Evolutionary conservation across 108 stramenopile genomes (phyloP).

Genomic region (Fistulifera pelliculosa): DNA sequence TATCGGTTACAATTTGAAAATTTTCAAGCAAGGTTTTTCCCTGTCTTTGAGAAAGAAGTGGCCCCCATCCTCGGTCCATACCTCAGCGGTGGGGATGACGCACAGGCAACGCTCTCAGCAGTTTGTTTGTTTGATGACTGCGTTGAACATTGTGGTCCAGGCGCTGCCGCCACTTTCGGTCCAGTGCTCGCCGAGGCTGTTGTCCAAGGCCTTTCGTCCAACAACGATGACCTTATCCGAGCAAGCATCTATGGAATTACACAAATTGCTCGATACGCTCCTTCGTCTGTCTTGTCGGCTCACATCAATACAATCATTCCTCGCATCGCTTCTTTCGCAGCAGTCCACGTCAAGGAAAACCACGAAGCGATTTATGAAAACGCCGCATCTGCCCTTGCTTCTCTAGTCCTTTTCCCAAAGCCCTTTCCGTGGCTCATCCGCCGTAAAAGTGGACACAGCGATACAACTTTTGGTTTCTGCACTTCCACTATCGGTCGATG

Average conservation of each 20-base stretch:
- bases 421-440: conserved; percentile 28
- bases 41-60: conserved; percentile 45
- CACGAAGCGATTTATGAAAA: conserved; percentile 37
- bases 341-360: conserved; percentile 21
- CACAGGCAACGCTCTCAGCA: conserved; percentile 53
- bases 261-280: conserved; percentile 61
- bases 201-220: conserved; percentile 27
- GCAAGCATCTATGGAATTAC: conserved; percentile 68
- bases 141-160: conserved; percentile 64
- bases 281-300: conserved; percentile 19
- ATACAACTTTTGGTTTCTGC: conserved; percentile 33
- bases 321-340: conserved; percentile 16
- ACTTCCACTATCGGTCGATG: conserved; percentile 62
- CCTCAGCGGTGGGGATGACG: conserved; percentile 27
- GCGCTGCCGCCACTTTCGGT: conserved; percentile 42
- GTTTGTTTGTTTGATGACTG: conserved; percentile 76
- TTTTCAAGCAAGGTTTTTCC: conserved; percentile 39
- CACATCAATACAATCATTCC: conserved; percentile 22
- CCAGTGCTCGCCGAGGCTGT: conserved; percentile 35
- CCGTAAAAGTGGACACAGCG: conserved; percentile 22
- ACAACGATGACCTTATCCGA: conserved; percentile 43
- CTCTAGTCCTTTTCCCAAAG: conserved; percentile 39
- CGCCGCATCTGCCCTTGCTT: conserved; percentile 54
- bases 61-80: conserved; percentile 47
- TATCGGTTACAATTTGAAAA: conserved; percentile 73